A percentile compares a stretch with the other conserved stretches of the same genome.
Conservation (phyloP, 345 rosid genomes). For the Citrus glauca region DNA sequence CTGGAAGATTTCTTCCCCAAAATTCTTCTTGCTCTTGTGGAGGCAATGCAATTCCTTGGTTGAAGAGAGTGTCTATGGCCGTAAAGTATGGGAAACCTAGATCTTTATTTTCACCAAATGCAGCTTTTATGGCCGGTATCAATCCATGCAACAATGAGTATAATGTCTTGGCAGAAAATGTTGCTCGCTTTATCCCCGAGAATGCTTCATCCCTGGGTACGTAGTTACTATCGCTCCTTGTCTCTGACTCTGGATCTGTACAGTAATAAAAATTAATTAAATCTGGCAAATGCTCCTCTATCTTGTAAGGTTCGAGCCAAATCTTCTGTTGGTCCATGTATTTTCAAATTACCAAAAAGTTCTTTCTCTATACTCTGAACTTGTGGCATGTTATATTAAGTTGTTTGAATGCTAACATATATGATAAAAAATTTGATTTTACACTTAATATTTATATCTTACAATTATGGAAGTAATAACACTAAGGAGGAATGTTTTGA, state of each 20-base stretch:
- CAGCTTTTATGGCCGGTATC: conserved; percentile 44
- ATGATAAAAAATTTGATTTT: too few species aligned
- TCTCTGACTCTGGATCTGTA: not conserved
- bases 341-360: too few species aligned
- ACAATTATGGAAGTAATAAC: too few species aligned
- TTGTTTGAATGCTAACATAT: too few species aligned
- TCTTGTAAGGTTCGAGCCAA: not conserved
- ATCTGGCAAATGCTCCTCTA: not conserved
- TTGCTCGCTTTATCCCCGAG: conserved; percentile 39
- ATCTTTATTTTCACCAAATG: conserved; percentile 24
- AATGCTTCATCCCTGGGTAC: conserved; percentile 83
- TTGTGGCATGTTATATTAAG: too few species aligned
- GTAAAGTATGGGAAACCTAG: conserved; percentile 59
- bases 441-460: too few species aligned
- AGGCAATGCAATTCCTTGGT: conserved; percentile 47
- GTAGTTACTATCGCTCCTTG: not conserved
- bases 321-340: not conserved
- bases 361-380: too few species aligned
- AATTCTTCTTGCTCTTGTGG: conserved; percentile 27
- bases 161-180: conserved; percentile 56
- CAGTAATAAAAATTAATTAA: not conserved
- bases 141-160: conserved; percentile 53
- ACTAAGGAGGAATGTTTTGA: too few species aligned
- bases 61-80: conserved; percentile 60
- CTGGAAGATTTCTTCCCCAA: conserved; percentile 45